Conservation (phyloP, 768 basidiomycete species). For the Suillus clintonianus region DNA sequence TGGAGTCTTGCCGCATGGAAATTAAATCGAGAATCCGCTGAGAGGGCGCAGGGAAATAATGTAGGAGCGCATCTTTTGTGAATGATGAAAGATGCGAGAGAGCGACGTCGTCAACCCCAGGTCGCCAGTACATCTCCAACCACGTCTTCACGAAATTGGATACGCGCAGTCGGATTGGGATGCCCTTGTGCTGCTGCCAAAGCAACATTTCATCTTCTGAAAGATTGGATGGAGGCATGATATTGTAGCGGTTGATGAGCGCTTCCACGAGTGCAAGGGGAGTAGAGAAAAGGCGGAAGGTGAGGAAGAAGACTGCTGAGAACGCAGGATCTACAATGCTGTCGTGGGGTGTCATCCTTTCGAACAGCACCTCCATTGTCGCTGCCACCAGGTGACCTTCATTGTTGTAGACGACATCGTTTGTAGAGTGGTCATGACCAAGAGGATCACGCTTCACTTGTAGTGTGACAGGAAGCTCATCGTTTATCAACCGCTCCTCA, state of each 20-base stretch:
- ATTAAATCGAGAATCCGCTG: conserved; percentile 75
- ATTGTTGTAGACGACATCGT: conserved; percentile 87
- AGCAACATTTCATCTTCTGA: conserved; percentile 61
- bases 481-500: conserved; percentile 58
- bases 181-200: conserved; percentile 87
- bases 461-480: conserved; percentile 48
- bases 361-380: conserved; percentile 85
- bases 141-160: conserved; percentile 93
- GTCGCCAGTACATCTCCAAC: conserved; percentile 89
- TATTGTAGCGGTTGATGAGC: conserved; percentile 81
- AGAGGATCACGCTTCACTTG: conserved; percentile 40
- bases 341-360: conserved; percentile 96
- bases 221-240: conserved; percentile 61
- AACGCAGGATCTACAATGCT: conserved; percentile 87
- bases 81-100: conserved; percentile 60
- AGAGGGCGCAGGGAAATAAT: conserved; percentile 67
- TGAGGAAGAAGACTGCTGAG: conserved; percentile 89
- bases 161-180: conserved; percentile 88
- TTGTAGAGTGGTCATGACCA: conserved; percentile 75
- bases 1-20: conserved; percentile 51
- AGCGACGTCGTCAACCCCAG: conserved; percentile 69
- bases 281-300: conserved; percentile 88
- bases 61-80: conserved; percentile 58
- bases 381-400: conserved; percentile 92
- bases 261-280: conserved; percentile 76